Percentiles rank a stretch among this genome's conserved stretches.
Conservation (phyloP, 106 monocot genomes). For the Dendrobium officinale region DNA sequence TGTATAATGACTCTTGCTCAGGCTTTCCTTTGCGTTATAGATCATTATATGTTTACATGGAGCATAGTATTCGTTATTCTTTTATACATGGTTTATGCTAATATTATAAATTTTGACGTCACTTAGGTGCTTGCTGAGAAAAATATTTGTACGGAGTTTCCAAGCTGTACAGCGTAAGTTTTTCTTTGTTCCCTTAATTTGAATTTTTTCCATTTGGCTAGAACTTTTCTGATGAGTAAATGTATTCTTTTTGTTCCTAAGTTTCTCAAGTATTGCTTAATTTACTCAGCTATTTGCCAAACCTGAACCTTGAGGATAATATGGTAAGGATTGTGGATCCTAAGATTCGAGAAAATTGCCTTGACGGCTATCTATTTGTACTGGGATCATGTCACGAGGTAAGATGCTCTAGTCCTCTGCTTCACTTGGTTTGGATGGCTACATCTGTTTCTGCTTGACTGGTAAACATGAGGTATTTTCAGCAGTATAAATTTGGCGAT, state of each 20-base stretch:
- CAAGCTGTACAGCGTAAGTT: conserved; percentile 57
- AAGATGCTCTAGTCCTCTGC: conserved; percentile 5
- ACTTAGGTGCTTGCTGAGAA: conserved; percentile 57
- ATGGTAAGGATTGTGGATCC: conserved; percentile 51
- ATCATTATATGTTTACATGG: background rate
- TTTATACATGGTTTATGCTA: background rate
- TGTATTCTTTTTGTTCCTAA: background rate
- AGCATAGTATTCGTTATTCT: background rate
- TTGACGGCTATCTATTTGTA: conserved; percentile 65
- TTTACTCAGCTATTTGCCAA: conserved; percentile 46
- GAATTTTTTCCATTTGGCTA: background rate
- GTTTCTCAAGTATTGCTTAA: background rate
- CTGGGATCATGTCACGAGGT: conserved; percentile 48
- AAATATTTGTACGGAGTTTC: conserved; percentile 58
- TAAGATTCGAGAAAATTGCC: conserved; percentile 48
- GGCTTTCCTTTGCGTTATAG: background rate
- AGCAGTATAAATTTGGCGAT: conserved; percentile 74
- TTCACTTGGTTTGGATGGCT: background rate
- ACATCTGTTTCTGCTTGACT: background rate
- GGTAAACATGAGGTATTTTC: conserved; percentile 3
- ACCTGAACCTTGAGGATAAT: conserved; percentile 35
- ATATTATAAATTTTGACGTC: background rate
- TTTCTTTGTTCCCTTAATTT: background rate
- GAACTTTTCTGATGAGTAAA: background rate
- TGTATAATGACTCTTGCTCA: background rate